Evolutionary conservation across 2,329 filamentous ascomycete species (phyloP).

Genomic region (Magnaporthiopsis rhizophila): DNA sequence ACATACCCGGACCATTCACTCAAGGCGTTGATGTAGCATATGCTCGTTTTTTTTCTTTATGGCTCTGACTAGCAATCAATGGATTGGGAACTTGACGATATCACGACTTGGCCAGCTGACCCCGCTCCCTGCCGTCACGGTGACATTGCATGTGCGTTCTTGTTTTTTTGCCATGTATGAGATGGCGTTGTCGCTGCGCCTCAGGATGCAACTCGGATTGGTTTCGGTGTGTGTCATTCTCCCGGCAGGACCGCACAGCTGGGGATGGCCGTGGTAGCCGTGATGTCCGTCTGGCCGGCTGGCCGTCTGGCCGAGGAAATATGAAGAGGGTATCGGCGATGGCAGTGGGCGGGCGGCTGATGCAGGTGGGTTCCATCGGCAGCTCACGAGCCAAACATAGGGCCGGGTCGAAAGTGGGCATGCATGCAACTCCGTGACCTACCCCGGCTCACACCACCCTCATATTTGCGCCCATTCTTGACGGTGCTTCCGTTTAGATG

Average conservation of each 20-base stretch:
- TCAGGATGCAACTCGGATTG: background rate
- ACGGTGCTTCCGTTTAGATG: background rate
- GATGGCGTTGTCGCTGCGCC: background rate
- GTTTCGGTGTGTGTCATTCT: background rate
- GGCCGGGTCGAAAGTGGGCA: background rate
- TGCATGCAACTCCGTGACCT: background rate
- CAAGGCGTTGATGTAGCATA: slow-evolving; percentile 27
- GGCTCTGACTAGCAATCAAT: slow-evolving; percentile 8
- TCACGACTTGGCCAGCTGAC: background rate
- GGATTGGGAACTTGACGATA: slow-evolving; percentile 7
- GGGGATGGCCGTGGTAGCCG: too few species aligned
- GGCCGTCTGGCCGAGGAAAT: too few species aligned
- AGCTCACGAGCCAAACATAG: background rate
- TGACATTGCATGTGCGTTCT: background rate
- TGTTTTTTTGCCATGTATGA: background rate
- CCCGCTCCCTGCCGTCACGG: background rate
- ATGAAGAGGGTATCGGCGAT: too few species aligned
- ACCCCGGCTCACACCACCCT: background rate
- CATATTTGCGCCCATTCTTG: background rate
- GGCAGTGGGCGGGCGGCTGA: background rate
- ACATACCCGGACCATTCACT: slow-evolving; percentile 20
- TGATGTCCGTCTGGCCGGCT: too few species aligned
- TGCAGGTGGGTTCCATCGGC: background rate
- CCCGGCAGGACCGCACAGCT: background rate
- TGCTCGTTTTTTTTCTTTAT: slow-evolving; percentile 13